Evolutionary conservation across 2,329 filamentous ascomycete species (phyloP), one percentile per base, ranked within the genome.

Genomic region (Blastomyces silverae): DNA sequence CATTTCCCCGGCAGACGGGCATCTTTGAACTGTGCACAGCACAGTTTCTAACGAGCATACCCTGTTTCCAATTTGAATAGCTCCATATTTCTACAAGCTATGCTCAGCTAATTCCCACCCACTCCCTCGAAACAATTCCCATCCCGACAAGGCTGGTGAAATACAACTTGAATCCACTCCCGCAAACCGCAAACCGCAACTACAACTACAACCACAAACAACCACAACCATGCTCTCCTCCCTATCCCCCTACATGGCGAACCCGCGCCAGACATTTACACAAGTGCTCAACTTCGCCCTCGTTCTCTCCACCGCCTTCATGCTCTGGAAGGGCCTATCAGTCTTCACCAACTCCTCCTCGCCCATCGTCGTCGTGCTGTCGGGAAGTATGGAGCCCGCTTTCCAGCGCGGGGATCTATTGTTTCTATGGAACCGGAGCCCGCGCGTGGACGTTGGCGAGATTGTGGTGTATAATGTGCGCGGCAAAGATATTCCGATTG

Each of bases 401-500:
- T 88, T 88, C 70, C 84, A 88, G 72, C 76, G 86, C 64, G 86
- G 86, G 53, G 86, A 88, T 71, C 71, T 88, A 55, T 75, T 88
- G 13, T 87, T 88, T 70, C 72, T 88, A 31, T 87, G 86, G 85
- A 88, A 88, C 70, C 75, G 85, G 64, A 76, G 80, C 39, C 77
- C 79, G 61, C 83, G 88, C 55, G 87, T 87, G 1, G 83, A 89
- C 71, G 80, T 90, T 57, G 88, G 88, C 22, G 88, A 91, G 77
- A 82, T 90, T 67, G 88, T 91, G 69, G 88, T 91, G 59, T 91
- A 90, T 79, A 96, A 96, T 74, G 89, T 96, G 63, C 85, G 87
- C 75, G 92, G 89, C 65, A 99, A 97, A 82, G 90, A 96, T 70
- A 97, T 99, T 68, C 94, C 94, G 39, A 99, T 99, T 77, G 94